Evolutionary conservation across 495 filamentous ascomycete species (phyloP).

Genomic region (Lineolata rhizophorae): DNA sequence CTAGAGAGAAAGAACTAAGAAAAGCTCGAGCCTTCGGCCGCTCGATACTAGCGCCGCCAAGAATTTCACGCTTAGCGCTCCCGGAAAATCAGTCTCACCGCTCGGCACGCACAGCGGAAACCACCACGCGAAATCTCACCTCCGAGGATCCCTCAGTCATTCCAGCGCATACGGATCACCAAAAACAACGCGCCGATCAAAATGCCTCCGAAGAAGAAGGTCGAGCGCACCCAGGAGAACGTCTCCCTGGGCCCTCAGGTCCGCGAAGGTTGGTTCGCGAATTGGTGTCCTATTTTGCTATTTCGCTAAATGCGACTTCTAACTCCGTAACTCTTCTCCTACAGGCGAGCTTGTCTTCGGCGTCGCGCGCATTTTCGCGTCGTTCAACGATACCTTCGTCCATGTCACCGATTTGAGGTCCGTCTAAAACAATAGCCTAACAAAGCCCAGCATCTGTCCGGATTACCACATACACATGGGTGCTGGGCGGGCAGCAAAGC

Average conservation of each 20-base stretch:
- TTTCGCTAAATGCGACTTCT: background rate
- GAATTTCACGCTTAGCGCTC: background rate
- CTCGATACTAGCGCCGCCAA: background rate
- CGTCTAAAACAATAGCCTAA: conserved; percentile 30
- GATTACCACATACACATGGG: background rate
- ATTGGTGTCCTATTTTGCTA: background rate
- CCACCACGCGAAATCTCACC: too few species aligned
- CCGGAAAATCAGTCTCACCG: background rate
- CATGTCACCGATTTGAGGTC: conserved; percentile 98
- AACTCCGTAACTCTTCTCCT: background rate
- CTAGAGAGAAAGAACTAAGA: too few species aligned
- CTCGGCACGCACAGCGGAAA: background rate
- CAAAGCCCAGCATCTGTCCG: conserved; percentile 4
- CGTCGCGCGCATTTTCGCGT: conserved; percentile 97
- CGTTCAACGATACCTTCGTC: conserved; percentile 97
- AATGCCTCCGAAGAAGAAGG: conserved; percentile 55
- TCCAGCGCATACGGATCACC: too few species aligned
- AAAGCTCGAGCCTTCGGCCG: background rate
- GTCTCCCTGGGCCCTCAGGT: conserved; percentile 93
- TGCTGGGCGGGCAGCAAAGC: too few species aligned
- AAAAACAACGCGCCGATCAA: conserved; percentile 1
- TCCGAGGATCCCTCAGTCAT: too few species aligned
- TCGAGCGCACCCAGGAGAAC: conserved; percentile 70
- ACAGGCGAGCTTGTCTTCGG: conserved; percentile 94
- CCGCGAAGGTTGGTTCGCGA: conserved; percentile 42